Evolutionary conservation across 1,139 yeast species (phyloP), one percentile per base, ranked within the genome.

Genomic region (Debaryomyces sp.): DNA sequence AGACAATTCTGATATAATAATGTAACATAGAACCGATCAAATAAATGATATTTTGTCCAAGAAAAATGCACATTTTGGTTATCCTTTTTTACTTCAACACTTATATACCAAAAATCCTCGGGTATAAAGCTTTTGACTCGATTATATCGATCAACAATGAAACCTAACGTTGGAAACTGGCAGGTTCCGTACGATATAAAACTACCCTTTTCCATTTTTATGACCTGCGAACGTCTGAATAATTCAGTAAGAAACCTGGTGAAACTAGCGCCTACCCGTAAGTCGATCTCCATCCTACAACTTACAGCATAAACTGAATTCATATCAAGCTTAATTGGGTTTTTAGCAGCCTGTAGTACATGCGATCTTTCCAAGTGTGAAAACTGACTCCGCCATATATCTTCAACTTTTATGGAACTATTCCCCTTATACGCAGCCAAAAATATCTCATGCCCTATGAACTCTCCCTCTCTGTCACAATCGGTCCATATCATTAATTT

Each of bases 401-500:
- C 77, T 9, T 70, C 73, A 17, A 80, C 62, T 2, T 64, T 69
- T 29, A 89, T 60, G 1, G 67, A 55, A 1, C 70, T 60, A 62
- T 89, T 91, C 0, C 78, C 78, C 54, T 72, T 71, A 43, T 67
- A 64, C 0, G 97, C 97, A 4, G 86, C 87, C 49, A 81, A 77
- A 43, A 80, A 76, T 22, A 95, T 82, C 62, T 94, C 98, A 73
- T 81, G 84, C 0, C 99, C 99, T 51, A 95, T 95, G 63, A 86
- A 87, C 66, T 95, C 99, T 1, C 99, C 99, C 63, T 95, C 99
- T 38, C 99, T 76, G 73, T 95, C 99, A 68, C 98, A 94, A 76
- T 95, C 99, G 1, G 99, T 95, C 99, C 99, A 95, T 8, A 95
- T 90, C 87, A 89, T 89, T 53, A 95, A 70, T 43, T 74, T 72